These are phyloP conservation scores for Phellopilus nigrolimitatus DNA, from an alignment of 1,284 basidiomycete genomes.

Conservation along the genomic window DNA sequence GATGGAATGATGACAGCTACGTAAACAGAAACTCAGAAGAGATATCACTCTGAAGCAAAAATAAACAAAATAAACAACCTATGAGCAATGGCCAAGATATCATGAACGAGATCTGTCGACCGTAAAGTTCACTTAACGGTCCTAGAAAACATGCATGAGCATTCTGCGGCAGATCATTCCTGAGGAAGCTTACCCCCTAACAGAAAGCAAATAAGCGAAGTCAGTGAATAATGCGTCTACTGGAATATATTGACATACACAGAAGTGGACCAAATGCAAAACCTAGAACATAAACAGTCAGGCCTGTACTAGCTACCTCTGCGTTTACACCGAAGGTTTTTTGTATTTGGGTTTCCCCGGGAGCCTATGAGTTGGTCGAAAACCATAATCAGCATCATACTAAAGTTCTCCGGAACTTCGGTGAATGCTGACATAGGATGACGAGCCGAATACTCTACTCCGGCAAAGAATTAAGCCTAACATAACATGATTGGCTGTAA, in stretches of 20 bases:
- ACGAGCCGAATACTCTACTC: slow-evolving; percentile 24
- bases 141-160: slow-evolving; percentile 15
- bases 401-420: too few relatives aligned
- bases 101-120: slow-evolving; percentile 24
- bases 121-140: slow-evolving; percentile 27
- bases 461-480: not conserved
- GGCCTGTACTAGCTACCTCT: slow-evolving; percentile 24
- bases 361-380: slow-evolving; percentile 21
- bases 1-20: slow-evolving; percentile 21
- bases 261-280: slow-evolving; percentile 27
- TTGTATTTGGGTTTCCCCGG: slow-evolving; percentile 25
- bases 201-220: not conserved
- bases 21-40: not conserved
- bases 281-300: slow-evolving; percentile 28
- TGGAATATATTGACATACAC: slow-evolving; percentile 22
- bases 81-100: slow-evolving; percentile 27
- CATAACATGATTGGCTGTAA: not conserved
- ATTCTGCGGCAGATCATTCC: not conserved
- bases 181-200: slow-evolving; percentile 24
- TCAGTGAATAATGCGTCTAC: not conserved
- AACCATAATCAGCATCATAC: not conserved
- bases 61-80: slow-evolving; percentile 16
- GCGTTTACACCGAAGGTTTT: slow-evolving; percentile 23
- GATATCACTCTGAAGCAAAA: not conserved
- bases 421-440: slow-evolving; percentile 25